Base-by-base conservation (phyloP, 1,284 basidiomycete species). In the Coniophora puteana region DNA sequence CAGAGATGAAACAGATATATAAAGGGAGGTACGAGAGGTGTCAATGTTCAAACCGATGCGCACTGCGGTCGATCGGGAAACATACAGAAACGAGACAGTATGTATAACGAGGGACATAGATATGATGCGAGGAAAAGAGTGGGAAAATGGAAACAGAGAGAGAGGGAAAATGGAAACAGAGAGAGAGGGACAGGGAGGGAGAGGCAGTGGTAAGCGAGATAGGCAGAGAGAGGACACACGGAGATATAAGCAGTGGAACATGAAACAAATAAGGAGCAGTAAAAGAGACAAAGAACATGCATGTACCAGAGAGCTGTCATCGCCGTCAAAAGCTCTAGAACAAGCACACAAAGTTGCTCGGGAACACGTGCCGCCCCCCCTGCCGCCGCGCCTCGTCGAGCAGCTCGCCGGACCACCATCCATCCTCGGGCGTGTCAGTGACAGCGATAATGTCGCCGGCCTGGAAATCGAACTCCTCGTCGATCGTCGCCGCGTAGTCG, bases 401-500 rank as follows among this genome's bases (percentile, higher is more conserved):
- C 44, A 95, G 61, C 58, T 83, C 78, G 13, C 89, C 89, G 40
- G 82, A 87, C 93, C 92, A 95, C 93, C 93, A 95, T 1, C 91
- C 92, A 54, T 96, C 93, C 49, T 94, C 89, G 10, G 92, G 91
- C 12, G 90, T 93, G 31, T 83, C 76, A 2, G 89, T 94, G 4
- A 95, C 91, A 8, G 92, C 93, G 53, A 96, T 94, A 48, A 95
- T 87, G 62, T 95, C 93, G 5, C 87, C 89, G 17, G 81, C 72
- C 55, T 92, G 89, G 77, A 95, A 94, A 61, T 91, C 88, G 62
- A 94, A 89, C 62, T 94, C 91, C 59, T 92, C 87, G 4, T 86
- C 80, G 46, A 89, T 89, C 14, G 87, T 83, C 17, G 93, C 93
- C 12, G 68, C 65, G 55, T 97, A 97, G 60, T 96, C 91, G 61